These are phyloP conservation scores for Cercospora berteroae DNA, from an alignment of 2,329 filamentous ascomycete species.

Conservation along the genomic window DNA sequence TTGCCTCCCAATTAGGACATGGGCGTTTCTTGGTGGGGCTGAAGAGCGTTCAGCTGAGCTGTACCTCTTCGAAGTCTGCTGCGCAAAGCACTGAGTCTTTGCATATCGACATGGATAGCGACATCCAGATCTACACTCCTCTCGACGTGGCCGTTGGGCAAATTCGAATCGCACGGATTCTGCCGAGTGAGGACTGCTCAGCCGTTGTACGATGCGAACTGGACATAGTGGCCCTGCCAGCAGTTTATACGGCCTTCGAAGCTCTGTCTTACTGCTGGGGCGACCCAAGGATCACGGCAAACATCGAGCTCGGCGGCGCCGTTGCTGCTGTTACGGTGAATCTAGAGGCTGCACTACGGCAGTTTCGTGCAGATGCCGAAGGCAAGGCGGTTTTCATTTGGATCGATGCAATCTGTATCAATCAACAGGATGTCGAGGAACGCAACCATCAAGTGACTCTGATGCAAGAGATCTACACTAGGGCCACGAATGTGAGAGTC, in stretches of 20 bases:
- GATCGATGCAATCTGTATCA: slow-evolving; percentile 24
- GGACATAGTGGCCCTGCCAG: neutral
- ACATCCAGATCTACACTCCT: neutral
- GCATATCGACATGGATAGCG: neutral
- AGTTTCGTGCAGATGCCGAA: neutral
- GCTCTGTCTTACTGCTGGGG: slow-evolving; percentile 20
- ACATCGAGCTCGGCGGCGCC: neutral
- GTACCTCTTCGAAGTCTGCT: neutral
- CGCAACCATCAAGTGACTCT: slow-evolving; percentile 14
- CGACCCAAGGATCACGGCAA: neutral
- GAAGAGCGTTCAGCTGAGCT: slow-evolving; percentile 5
- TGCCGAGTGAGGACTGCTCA: neutral
- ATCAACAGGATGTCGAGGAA: slow-evolving; percentile 17
- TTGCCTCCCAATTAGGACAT: neutral
- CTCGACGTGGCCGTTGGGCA: neutral
- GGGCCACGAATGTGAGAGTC: slow-evolving; percentile 5
- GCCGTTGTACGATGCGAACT: neutral
- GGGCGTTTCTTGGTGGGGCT: neutral
- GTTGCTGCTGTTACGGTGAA: neutral
- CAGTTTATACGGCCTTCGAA: neutral
- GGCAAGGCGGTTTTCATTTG: slow-evolving; percentile 2
- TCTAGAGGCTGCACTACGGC: neutral
- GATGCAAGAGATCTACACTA: slow-evolving; percentile 17
- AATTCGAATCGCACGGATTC: neutral
- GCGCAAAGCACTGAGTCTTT: neutral